Percentiles rank a stretch among this genome's conserved stretches.
phyloP scores from a whole-genome alignment of 257 asterid genomes.

The Phtheirospermum japonicum region DNA sequence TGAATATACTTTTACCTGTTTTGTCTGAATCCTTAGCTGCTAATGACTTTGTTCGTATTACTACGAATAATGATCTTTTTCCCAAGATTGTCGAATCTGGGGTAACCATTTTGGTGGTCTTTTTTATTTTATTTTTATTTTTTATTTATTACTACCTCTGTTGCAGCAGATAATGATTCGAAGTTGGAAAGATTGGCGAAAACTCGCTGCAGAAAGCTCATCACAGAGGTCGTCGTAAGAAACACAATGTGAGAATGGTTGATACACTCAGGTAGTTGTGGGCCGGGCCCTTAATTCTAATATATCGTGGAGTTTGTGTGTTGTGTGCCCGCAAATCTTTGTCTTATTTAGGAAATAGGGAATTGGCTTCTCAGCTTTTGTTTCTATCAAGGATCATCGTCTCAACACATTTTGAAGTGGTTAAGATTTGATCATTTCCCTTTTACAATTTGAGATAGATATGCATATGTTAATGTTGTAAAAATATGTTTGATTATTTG shows the following conservation, averaged over 20 bases:
- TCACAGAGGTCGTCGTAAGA: slow-evolving; percentile 92
- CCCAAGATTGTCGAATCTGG: neutral
- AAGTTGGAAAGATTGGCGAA: slow-evolving; percentile 65
- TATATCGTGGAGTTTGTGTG: neutral
- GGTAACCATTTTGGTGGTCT: neutral
- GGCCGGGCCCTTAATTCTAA: neutral
- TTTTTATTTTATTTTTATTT: neutral
- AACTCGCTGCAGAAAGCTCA: slow-evolving; percentile 80
- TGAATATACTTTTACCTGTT: neutral
- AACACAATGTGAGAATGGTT: slow-evolving; percentile 65
- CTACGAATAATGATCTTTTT: neutral
- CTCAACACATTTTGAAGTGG: too few relatives aligned
- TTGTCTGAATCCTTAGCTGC: neutral
- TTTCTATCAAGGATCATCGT: slow-evolving; percentile 15
- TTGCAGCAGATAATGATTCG: slow-evolving; percentile 44
- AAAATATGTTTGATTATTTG: too few relatives aligned
- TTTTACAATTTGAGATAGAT: too few relatives aligned
- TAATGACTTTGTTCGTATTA: neutral
- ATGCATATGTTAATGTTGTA: too few relatives aligned
- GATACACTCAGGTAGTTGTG: slow-evolving; percentile 29
- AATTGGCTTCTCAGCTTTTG: neutral
- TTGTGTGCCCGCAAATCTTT: neutral
- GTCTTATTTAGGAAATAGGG: neutral
- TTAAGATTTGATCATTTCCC: too few relatives aligned
- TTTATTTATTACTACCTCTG: neutral